Percentiles rank a stretch among this genome's conserved stretches.
Evolutionary conservation across 805 yeast genomes (phyloP).

Genomic region (Starmerella geochares): DNA sequence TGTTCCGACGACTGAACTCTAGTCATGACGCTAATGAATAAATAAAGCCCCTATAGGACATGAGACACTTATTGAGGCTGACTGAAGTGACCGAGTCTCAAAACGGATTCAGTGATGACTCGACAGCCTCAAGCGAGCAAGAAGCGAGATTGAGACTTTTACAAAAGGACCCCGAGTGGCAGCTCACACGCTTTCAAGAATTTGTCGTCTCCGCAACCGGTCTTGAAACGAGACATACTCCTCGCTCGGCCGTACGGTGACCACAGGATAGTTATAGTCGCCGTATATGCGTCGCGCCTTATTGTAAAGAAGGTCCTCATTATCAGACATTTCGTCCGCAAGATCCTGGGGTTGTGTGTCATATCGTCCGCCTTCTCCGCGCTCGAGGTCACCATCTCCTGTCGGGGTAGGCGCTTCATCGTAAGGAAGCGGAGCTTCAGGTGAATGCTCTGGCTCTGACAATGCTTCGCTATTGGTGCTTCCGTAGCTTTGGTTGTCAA

Average conservation of each 20-base stretch:
- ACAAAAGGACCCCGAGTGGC: neutral
- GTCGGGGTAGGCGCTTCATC: neutral
- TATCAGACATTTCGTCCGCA: conserved; percentile 23
- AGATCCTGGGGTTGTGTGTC: no score
- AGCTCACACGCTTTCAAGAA: conserved; percentile 7
- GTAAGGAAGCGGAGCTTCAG: neutral
- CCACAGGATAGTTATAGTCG: conserved; percentile 37
- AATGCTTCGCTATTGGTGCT: neutral
- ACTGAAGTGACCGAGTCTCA: no score
- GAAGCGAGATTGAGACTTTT: neutral
- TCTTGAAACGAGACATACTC: conserved; percentile 24
- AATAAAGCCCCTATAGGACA: no score
- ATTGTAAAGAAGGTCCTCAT: conserved; percentile 31
- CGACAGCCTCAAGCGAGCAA: neutral
- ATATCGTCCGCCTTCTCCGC: no score
- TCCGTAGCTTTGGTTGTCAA: conserved; percentile 4
- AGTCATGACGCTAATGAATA: no score
- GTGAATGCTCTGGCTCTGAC: neutral
- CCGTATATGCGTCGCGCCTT: conserved; percentile 33
- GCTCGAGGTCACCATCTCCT: conserved; percentile 9
- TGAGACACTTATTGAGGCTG: no score
- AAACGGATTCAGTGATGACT: no score
- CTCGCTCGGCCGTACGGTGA: conserved; percentile 30
- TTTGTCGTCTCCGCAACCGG: conserved; percentile 16
- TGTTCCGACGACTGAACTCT: no score